Base-by-base conservation (phyloP, 2,329 filamentous ascomycete species). In the Colletotrichum sp. region DNA sequence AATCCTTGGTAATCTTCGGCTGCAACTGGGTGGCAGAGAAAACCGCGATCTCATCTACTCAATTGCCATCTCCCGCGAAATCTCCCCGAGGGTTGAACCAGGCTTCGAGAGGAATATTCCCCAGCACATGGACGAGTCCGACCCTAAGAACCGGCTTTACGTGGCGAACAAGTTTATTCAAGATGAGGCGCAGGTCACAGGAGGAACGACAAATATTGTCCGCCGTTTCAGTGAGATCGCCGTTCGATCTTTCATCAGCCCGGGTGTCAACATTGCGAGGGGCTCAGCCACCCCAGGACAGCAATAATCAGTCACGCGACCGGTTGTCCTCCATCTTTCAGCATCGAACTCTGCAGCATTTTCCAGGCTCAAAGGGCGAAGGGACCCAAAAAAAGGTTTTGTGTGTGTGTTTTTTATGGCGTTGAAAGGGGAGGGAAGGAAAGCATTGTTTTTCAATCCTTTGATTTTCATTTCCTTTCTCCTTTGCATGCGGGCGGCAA, bases 41-140 rank as follows among this genome's bases (percentile, higher is more conserved):
- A 97, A 96, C 80, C 92, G 96, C 69, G 96, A 98, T 82, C 93
- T 98, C 21, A 91, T 98, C 72, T 98, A 98, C 84, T 97, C 95
- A 0, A 93, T 98, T 78, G 95, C 94, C 10, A 91, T 98, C 71
- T 92, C 94, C 18, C 92, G 95, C 30, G 92, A 96, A 77, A 88
- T 96, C 66, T 93, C 94, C 61, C 92, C 92, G 36, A 91, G 92
- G 61, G 92, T 90, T 80, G 90, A 90, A 16, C 87, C 91, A 13
- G 90, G 89, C 78, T 91, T 91, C 36, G 90, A 90, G 77, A 89
- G 86, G 75, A 87, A 89, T 28, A 85, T 90, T 9, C 89, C 91
- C 2, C 88, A 90, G 62, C 91, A 92, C 73, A 86, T 92, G 7
- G 92, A 93, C 80, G 93, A 95, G 83, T 90, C 88, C 60, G 93